Evolutionary conservation across 2,329 filamentous ascomycete species (phyloP), one percentile per base, ranked within the genome.

Genomic region (Rhynchosporium secalis): DNA sequence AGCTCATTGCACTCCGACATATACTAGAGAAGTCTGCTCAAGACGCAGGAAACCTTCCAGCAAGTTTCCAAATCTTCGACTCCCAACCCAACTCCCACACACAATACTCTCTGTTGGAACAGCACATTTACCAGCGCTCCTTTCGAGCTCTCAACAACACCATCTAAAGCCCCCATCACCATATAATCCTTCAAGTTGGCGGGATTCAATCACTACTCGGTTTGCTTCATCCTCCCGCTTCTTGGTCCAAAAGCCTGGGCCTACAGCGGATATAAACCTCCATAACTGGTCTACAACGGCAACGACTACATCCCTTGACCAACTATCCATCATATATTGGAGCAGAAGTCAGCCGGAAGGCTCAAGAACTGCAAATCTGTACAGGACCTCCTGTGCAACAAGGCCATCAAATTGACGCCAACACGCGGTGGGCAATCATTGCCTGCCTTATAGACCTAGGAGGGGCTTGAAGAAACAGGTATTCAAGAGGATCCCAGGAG

Each of bases 201-300:
- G 91, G 90, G 89, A 84, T 81, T 87, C 86, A 85, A 83, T 79
- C 82, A 83, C 79, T 78, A 83, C 78, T 80, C 84, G 80, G 85
- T 90, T 78, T 88, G 87, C 78, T 88, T 89, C 80, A 83, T 89
- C 76, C 89, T 89, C 83, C 93, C 92, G 86, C 91, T 96, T 81
- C 88, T 94, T 78, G 92, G 92, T 83, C 94, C 92, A 79, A 87
- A 88, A 77, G 87, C 88, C 83, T 91, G 92, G 92, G 92, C 96
- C 87, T 94, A 94, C 79, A 88, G 88, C 83, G 93, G 94, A 89
- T 91, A 92, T 83, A 94, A 96, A 81, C 94, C 95, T 77, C 94
- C 94, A 84, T 98, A 98, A 97, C 80, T 94, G 78, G 82, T 46
- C 63, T 40, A n/a, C 56, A 66, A 36, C 41, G 28, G 31, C 46